Evolutionary conservation across 768 basidiomycete genomes (phyloP), one percentile per base, ranked within the genome.

Genomic region (Astraeus odoratus): DNA sequence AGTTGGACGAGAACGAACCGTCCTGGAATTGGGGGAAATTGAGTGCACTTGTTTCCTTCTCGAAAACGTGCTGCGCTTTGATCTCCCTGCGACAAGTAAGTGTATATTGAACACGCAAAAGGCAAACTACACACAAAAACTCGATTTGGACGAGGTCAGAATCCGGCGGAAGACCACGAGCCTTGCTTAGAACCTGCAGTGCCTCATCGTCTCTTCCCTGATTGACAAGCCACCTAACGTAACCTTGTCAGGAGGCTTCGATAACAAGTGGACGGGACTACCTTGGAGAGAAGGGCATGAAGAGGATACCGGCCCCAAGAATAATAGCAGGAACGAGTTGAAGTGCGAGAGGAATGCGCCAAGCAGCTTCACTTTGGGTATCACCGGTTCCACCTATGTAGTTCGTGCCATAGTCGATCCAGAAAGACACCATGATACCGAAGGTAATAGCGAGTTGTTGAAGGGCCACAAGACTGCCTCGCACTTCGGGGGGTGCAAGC

Each of bases 391-490:
- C 82, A 19, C 82, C 82, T 38, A 85, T 85, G 61, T 77, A 83
- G 64, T 86, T 85, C 22, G 80, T 83, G 18, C 71, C 68, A 42
- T 68, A 70, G 39, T 68, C 66, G 47, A 72, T 72, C 67, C 68
- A 76, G 66, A 71, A 72, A 5, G 64, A 69, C 20, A 86, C 51
- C 80, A 86, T 79, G 59, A 86, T 86, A 18, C 83, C 83, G 53
- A 86, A 85, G 1, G 83, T 84, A 60, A 90, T 90, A 3, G 86
- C 82, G 16, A 89, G 70, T 58, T 89, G 87, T 58, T 89, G 87
- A 8, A 90, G 73, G 3, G 84, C 86, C 42, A 89, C 86, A 29
- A 90, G 67, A 58, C 80, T 81, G 10, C 87, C 87, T 50, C 87
- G 78, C 13, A 90, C 83, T 65, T 88, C 87, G 3, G 86, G 84